phyloP scores from a whole-genome alignment of 2,329 filamentous ascomycete species.

The Ascochyta rabiei region DNA sequence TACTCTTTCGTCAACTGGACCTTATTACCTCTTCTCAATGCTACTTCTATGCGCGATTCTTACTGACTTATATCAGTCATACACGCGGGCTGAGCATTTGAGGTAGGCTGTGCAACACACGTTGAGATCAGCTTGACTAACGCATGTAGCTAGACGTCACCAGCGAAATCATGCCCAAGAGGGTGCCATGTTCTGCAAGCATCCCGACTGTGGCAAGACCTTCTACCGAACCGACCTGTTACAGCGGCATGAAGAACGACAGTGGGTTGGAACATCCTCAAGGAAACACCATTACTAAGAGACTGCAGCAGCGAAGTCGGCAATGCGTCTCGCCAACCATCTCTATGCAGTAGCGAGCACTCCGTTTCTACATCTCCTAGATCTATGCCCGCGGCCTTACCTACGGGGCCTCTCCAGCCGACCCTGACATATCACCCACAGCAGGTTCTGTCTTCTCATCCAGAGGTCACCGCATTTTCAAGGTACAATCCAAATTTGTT shows the following conservation, averaged over 20 bases:
- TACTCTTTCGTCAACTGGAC: not conserved
- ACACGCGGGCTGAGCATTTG: slow-evolving; percentile 56
- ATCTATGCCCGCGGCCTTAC: slow-evolving; percentile 22
- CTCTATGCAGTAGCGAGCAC: slow-evolving; percentile 33
- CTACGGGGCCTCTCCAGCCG: slow-evolving; percentile 21
- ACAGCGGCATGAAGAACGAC: slow-evolving; percentile 52
- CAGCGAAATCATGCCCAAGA: slow-evolving; percentile 55
- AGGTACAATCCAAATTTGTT: slow-evolving; percentile 47
- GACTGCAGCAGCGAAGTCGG: slow-evolving; percentile 35
- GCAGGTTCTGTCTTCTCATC: slow-evolving; percentile 32
- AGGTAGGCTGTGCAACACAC: slow-evolving; percentile 37
- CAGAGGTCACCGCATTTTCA: slow-evolving; percentile 35
- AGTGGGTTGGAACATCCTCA: slow-evolving; percentile 42
- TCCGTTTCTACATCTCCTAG: slow-evolving; percentile 26
- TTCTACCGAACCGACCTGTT: slow-evolving; percentile 55
- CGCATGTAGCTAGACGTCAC: slow-evolving; percentile 46
- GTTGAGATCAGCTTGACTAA: not conserved
- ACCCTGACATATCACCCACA: slow-evolving; percentile 23
- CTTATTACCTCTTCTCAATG: not conserved
- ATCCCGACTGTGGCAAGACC: slow-evolving; percentile 49
- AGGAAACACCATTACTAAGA: slow-evolving; percentile 15
- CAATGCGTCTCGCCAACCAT: slow-evolving; percentile 31
- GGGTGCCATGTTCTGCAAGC: slow-evolving; percentile 49
- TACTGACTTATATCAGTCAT: slow-evolving; percentile 48
- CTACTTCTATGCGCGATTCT: not conserved